A percentile compares a stretch with the other conserved stretches of the same genome.
phyloP scores from a whole-genome alignment of 2,329 filamentous ascomycete genomes.

The Colletotrichum scovillei region DNA sequence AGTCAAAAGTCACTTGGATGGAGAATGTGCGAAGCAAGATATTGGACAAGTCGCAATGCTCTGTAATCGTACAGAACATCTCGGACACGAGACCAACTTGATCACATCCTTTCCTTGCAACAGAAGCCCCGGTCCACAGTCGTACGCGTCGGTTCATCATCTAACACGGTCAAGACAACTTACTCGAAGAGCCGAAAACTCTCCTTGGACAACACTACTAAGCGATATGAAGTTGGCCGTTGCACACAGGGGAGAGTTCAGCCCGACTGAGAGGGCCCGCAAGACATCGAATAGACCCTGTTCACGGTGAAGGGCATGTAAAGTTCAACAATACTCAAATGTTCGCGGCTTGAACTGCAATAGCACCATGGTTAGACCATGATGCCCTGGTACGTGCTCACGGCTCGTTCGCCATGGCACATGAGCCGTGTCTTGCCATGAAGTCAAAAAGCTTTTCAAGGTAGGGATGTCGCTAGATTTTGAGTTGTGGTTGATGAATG shows the following conservation, averaged over 20 bases:
- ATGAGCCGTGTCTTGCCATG: constrained; percentile 4
- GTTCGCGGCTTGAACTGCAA: constrained; percentile 15
- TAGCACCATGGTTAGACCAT: constrained; percentile 19
- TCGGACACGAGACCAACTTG: neutral
- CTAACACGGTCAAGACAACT: constrained; percentile 1
- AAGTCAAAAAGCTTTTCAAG: neutral
- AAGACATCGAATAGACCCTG: neutral
- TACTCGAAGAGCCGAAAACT: neutral
- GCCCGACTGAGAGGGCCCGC: neutral
- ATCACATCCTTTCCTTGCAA: neutral
- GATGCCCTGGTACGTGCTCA: neutral
- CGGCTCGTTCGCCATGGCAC: constrained; percentile 5
- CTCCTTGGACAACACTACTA: neutral
- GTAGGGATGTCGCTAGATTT: neutral
- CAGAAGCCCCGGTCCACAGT: neutral
- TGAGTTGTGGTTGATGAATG: neutral
- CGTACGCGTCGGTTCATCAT: neutral
- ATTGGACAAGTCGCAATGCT: neutral
- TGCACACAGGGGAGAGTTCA: neutral
- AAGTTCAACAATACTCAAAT: constrained; percentile 18
- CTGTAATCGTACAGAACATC: neutral
- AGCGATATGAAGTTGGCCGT: neutral
- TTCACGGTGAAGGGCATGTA: neutral
- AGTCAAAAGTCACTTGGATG: constrained; percentile 3
- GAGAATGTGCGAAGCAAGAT: neutral